Evolutionary conservation across 495 filamentous ascomycete species (phyloP).

Genomic region (Thozetella sp.): DNA sequence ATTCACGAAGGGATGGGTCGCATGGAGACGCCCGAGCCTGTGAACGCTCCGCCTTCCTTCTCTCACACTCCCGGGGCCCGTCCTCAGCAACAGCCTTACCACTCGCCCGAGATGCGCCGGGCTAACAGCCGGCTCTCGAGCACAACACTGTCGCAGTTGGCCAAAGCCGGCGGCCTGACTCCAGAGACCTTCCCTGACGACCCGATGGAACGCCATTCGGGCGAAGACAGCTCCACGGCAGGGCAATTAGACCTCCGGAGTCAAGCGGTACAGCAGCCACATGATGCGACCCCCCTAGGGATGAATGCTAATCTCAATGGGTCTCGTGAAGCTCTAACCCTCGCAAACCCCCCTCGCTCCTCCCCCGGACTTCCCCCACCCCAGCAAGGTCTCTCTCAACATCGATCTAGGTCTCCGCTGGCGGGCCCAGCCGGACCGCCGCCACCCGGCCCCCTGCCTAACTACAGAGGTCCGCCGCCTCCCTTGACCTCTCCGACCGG

Average conservation of each 20-base stretch:
- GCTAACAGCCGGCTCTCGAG: conserved; percentile 81
- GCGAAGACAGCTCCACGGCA: conserved; percentile 20
- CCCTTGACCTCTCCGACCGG: too few relatives aligned
- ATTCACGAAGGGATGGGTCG: conserved; percentile 52
- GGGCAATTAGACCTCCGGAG: conserved; percentile 32
- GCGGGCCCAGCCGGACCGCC: background rate
- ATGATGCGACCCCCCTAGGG: conserved; percentile 39
- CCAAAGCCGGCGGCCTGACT: conserved; percentile 58
- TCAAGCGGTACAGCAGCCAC: conserved; percentile 47
- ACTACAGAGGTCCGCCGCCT: conserved; percentile 8
- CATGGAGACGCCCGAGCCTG: conserved; percentile 68
- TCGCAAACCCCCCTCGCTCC: conserved; percentile 14
- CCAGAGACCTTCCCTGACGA: conserved; percentile 20
- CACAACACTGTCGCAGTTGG: conserved; percentile 76
- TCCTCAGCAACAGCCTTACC: conserved; percentile 68
- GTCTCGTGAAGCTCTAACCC: conserved; percentile 49
- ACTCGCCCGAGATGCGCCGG: conserved; percentile 72
- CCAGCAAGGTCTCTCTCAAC: conserved; percentile 23
- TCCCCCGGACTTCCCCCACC: conserved; percentile 33
- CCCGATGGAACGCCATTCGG: conserved; percentile 17
- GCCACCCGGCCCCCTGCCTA: conserved; percentile 9
- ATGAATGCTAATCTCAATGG: conserved; percentile 51
- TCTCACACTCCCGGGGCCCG: conserved; percentile 46
- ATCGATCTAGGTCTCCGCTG: conserved; percentile 36
- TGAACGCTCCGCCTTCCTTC: conserved; percentile 76